Base-by-base conservation (phyloP, 495 filamentous ascomycete species). In the Clavariopsis aquatica region DNA sequence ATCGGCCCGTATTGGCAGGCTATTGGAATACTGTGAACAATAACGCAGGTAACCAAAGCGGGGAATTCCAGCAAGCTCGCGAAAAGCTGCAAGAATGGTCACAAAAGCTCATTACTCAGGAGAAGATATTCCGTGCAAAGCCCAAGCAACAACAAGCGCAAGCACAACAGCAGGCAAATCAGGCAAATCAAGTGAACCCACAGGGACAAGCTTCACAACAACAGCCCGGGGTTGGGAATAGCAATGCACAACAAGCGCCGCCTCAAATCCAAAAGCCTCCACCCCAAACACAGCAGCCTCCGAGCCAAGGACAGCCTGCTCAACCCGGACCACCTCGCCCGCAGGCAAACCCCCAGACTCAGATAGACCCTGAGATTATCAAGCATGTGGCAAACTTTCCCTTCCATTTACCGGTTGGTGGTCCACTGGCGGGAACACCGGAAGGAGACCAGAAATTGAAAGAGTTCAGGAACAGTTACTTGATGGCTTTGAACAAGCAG, bases 21-120 rank as follows among this genome's bases (percentile, higher is more conserved):
- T 58, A 70, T n/a, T 75, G 72, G 72, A n/a, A 20, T 19, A 24
- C 59, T 20, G 60, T 72, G n/a, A 28, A 69, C 8, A 63, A 3
- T 38, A 60, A 61, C 17, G 57, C 54, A 34, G 70, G 62, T n/a
- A n/a, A n/a, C n/a, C n/a, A n/a, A 49, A 67, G 60, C 38, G 29
- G 29, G 4, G 66, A 69, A 56, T 43, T 68, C 51, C 38, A 43
- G 8, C 24, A 29, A 22, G 70, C 72, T 19, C 66, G 68, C 52
- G 28, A 4, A 10, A 71, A 69, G 52, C 65, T 75, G 19, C 26
- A 46, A 13, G 64, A 70, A 20, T 70, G 58, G 58, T 70, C 68
- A n/a, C 6, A n/a, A 1, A 66, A 64, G 41, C 64, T 70, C 38
- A 70, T 70, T 7, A 13, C 23, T 2, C 68, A 70, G 45, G 68